phyloP scores from a whole-genome alignment of 2,329 filamentous ascomycete species.

The Coniella vitis region DNA sequence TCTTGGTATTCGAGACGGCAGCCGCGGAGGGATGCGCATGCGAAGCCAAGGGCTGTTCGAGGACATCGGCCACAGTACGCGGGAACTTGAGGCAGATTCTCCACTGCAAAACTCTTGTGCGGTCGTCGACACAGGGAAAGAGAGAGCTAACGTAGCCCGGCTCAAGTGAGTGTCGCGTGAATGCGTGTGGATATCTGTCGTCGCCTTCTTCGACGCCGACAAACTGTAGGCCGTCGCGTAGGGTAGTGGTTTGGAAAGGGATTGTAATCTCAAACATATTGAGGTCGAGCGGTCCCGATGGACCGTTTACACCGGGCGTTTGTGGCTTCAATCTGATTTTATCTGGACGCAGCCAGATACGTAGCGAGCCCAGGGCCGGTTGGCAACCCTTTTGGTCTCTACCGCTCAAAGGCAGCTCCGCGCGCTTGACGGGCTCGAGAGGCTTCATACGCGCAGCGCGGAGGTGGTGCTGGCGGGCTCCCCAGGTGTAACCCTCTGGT shows the following conservation, averaged over 20 bases:
- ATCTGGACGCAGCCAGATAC: constrained; percentile 31
- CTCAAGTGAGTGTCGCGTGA: constrained; percentile 74
- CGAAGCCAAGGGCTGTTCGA: constrained; percentile 41
- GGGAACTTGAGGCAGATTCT: constrained; percentile 82
- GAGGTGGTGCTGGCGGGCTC: constrained; percentile 69
- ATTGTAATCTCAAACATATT: constrained; percentile 44
- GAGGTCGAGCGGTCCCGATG: constrained; percentile 10
- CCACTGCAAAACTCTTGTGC: constrained; percentile 70
- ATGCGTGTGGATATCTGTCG: constrained; percentile 80
- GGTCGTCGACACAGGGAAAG: constrained; percentile 90
- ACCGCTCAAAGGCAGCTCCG: constrained; percentile 48
- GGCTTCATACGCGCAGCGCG: constrained; percentile 59
- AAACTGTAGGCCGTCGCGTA: constrained; percentile 86
- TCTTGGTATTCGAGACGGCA: neutral
- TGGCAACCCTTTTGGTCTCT: constrained; percentile 50
- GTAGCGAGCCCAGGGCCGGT: constrained; percentile 47
- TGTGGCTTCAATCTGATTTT: constrained; percentile 22
- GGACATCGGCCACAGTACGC: constrained; percentile 74
- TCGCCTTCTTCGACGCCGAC: constrained; percentile 78
- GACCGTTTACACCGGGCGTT: constrained; percentile 11
- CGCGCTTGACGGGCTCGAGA: constrained; percentile 42
- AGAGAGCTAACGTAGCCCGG: constrained; percentile 76
- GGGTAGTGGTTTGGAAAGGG: constrained; percentile 68
- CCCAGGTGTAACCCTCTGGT: constrained; percentile 53
- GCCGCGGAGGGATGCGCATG: constrained; percentile 25